These are phyloP conservation scores for Pseudocercospora macadamiae DNA, from an alignment of 2,329 filamentous ascomycete species.

Conservation along the genomic window DNA sequence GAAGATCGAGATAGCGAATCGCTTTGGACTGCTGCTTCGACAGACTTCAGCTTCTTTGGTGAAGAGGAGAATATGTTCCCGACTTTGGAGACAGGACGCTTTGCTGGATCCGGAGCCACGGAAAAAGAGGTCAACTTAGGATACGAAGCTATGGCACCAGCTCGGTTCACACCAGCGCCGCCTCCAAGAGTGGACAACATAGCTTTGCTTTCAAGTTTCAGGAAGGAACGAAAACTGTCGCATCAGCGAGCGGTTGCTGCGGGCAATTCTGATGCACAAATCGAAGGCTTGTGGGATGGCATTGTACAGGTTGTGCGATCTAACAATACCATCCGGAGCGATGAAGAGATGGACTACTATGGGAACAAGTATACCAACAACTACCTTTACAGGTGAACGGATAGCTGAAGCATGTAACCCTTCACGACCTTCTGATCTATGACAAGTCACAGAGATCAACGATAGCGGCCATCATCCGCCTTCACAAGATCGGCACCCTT, in stretches of 20 bases:
- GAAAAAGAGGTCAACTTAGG: slow-evolving; percentile 33
- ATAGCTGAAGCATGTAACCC: too few relatives aligned
- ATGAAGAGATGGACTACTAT: slow-evolving; percentile 40
- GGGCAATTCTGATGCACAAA: slow-evolving; percentile 40
- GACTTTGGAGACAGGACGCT: slow-evolving; percentile 30
- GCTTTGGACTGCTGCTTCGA: slow-evolving; percentile 61
- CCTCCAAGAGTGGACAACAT: slow-evolving; percentile 53
- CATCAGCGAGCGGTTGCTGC: slow-evolving; percentile 44
- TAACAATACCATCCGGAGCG: slow-evolving; percentile 25
- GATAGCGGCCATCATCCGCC: slow-evolving; percentile 27
- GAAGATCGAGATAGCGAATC: slow-evolving; percentile 63
- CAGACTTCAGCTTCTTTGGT: slow-evolving; percentile 60
- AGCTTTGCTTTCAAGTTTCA: slow-evolving; percentile 56
- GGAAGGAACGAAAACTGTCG: slow-evolving; percentile 55
- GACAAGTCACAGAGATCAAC: too few relatives aligned
- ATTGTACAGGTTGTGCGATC: slow-evolving; percentile 60
- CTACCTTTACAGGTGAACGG: slow-evolving; percentile 36
- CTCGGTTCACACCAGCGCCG: neutral
- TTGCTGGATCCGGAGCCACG: slow-evolving; percentile 17
- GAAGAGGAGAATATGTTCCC: slow-evolving; percentile 52
- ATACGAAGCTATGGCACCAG: neutral
- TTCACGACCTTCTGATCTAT: too few relatives aligned
- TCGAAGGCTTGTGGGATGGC: slow-evolving; percentile 64
- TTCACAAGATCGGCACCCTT: slow-evolving; percentile 41
- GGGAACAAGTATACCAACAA: slow-evolving; percentile 36